Conservation (phyloP, 768 basidiomycete genomes). For the Fistulinella prunicolor region DNA sequence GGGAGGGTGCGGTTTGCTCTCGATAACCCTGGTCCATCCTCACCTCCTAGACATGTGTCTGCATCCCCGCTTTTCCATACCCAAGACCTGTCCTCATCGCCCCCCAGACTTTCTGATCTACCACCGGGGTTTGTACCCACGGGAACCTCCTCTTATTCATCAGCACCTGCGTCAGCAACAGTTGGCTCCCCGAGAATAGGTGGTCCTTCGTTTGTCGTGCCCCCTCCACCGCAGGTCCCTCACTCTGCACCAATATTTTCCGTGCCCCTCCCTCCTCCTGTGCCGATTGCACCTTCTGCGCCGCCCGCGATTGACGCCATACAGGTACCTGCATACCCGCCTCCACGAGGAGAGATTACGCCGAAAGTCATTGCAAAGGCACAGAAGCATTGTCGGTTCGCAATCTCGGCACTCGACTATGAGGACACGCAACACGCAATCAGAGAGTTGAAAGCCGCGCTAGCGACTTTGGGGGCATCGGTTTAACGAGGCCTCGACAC, state of each 20-base stretch:
- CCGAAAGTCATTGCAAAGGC: constrained; percentile 65
- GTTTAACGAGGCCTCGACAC: constrained; percentile 5
- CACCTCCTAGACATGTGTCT: constrained; percentile 9
- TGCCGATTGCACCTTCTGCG: constrained; percentile 7
- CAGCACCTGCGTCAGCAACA: constrained; percentile 7
- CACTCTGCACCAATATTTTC: constrained; percentile 11
- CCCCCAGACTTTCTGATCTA: constrained; percentile 17
- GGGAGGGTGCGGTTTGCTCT: constrained; percentile 18
- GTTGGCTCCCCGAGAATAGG: constrained; percentile 6
- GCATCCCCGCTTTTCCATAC: constrained; percentile 11
- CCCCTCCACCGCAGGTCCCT: constrained; percentile 19
- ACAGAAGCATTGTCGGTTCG: constrained; percentile 91
- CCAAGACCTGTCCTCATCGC: constrained; percentile 15
- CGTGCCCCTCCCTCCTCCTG: constrained; percentile 21
- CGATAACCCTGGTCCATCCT: constrained; percentile 14
- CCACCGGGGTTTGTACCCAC: constrained; percentile 32
- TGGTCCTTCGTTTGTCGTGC: constrained; percentile 8
- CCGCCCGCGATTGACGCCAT: constrained; percentile 4
- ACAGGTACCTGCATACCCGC: constrained; percentile 18
- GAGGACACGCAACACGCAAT: constrained; percentile 88
- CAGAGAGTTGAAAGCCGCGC: constrained; percentile 75
- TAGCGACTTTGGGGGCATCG: constrained; percentile 61
- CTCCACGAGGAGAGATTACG: constrained; percentile 47
- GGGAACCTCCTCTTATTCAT: constrained; percentile 13
- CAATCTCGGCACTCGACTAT: constrained; percentile 93